Evolutionary conservation across 768 basidiomycete species (phyloP), one percentile per base, ranked within the genome.

Genomic region (Tricholomella constricta): DNA sequence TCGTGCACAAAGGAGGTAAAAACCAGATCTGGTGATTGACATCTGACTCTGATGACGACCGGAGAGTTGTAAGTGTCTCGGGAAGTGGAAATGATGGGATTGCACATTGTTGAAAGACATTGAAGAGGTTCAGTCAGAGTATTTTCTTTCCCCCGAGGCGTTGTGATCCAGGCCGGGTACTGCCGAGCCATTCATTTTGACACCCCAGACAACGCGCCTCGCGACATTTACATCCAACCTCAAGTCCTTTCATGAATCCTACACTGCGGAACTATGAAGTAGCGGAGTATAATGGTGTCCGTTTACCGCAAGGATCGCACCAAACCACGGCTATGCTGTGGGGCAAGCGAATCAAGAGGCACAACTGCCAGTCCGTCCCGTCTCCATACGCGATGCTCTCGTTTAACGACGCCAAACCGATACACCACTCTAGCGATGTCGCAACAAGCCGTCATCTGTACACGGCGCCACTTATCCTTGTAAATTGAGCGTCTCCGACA

Each of bases 41-140:
- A 54, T 48, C 47, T 52, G 44, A 46, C 46, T 43, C 14, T 15
- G 15, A 48, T 41, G 41, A 27, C 45, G 46, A 40, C 53, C 41
- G 47, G 23, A 37, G 26, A 29, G 20, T 23, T n/a, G 22, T 2
- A 26, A 25, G 23, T 42, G 42, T 49, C 49, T 48, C 45, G 41
- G 47, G 40, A 49, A 48, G 17, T 41, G 20, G 15, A 31, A 54
- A 48, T 54, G 53, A 54, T 54, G 53, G 7, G 45, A 48, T 43
- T 20, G 10, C 29, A 40, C 35, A 47, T 22, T 54, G 40, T 12
- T 48, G 40, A 20, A 19, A 20, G 46, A 48, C 22, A 19, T 3
- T 29, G 31, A 17, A 15, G 15, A 35, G 27, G 35, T 25, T 1
- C 6, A 22, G 43, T 52, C 43, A 38, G 42, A 53, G 45, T n/a